These are phyloP conservation scores for Rhizopus stolonifer DNA, from an alignment of 371 early-diverging fungal species.

Conservation along the genomic window DNA sequence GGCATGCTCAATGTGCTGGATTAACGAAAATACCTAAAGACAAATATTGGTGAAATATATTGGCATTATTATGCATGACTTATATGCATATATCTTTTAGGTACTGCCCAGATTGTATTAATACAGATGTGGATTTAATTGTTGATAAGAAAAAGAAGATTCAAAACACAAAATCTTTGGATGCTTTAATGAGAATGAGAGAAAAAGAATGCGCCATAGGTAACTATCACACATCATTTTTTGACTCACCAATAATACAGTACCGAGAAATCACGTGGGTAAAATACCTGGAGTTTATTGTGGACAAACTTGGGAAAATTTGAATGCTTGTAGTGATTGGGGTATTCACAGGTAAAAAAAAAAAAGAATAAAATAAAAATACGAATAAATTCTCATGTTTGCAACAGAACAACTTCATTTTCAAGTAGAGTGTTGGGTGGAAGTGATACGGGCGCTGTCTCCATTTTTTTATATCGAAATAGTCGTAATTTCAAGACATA, in stretches of 20 bases:
- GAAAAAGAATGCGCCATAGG: conserved; percentile 51
- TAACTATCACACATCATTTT: background rate
- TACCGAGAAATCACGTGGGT: conserved; percentile 42
- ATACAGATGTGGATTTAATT: conserved; percentile 37
- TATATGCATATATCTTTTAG: conserved; percentile 10
- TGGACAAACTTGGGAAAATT: conserved; percentile 52
- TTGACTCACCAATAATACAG: conserved; percentile 1
- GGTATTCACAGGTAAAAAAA: conserved; percentile 62
- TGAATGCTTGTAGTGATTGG: conserved; percentile 43
- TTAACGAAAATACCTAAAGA: conserved; percentile 40
- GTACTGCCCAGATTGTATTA: conserved; percentile 56
- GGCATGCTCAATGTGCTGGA: conserved; percentile 51
- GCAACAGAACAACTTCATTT: conserved; percentile 39
- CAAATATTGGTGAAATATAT: conserved; percentile 42
- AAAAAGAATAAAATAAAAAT: too few species aligned
- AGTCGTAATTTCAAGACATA: conserved; percentile 43
- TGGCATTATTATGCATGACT: background rate
- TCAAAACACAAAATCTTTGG: background rate
- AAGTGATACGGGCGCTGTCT: conserved; percentile 44
- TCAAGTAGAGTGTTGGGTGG: conserved; percentile 51
- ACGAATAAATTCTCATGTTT: background rate
- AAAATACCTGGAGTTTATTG: conserved; percentile 63
- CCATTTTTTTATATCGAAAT: conserved; percentile 55
- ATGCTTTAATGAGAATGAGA: background rate
- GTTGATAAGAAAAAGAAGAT: conserved; percentile 40